Percentiles rank a stretch among this genome's conserved stretches.
phyloP scores from a whole-genome alignment of 805 yeast genomes.

The Wickerhamomyces tratensis region DNA sequence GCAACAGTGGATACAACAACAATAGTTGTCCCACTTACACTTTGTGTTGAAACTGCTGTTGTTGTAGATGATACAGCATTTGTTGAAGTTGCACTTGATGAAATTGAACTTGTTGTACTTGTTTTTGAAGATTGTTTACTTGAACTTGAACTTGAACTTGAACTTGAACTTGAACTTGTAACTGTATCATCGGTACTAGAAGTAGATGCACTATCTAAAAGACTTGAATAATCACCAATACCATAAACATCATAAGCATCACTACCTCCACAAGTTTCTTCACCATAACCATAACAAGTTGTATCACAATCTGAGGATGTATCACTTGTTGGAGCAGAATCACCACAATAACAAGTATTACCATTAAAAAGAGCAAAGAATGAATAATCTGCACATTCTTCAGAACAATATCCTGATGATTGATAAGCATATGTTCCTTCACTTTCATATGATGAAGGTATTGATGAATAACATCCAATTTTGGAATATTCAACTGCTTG shows the following conservation, averaged over 20 bases:
- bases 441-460: slow-evolving; percentile 11
- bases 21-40: slow-evolving; percentile 10
- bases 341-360: slow-evolving; percentile 50
- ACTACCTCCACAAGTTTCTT: slow-evolving; percentile 57
- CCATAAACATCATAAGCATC: slow-evolving; percentile 36
- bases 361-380: slow-evolving; percentile 40
- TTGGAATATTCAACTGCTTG: background rate
- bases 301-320: slow-evolving; percentile 25
- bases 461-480: slow-evolving; percentile 12
- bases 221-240: slow-evolving; percentile 12
- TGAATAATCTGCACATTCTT: slow-evolving; percentile 29
- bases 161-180: slow-evolving; percentile 2
- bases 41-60: slow-evolving; percentile 13
- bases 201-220: background rate
- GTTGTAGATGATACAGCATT: slow-evolving; percentile 14
- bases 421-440: slow-evolving; percentile 37
- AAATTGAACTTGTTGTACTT: slow-evolving; percentile 2
- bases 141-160: slow-evolving; percentile 1
- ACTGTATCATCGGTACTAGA: background rate
- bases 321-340: slow-evolving; percentile 28
- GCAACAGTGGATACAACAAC: slow-evolving; percentile 14
- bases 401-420: slow-evolving; percentile 37
- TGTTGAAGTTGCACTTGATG: slow-evolving; percentile 14
- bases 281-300: slow-evolving; percentile 47
- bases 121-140: slow-evolving; percentile 1